Evolutionary conservation across 2,329 filamentous ascomycete species (phyloP), one percentile per base, ranked within the genome.

Genomic region (Coniochaeta sp.): DNA sequence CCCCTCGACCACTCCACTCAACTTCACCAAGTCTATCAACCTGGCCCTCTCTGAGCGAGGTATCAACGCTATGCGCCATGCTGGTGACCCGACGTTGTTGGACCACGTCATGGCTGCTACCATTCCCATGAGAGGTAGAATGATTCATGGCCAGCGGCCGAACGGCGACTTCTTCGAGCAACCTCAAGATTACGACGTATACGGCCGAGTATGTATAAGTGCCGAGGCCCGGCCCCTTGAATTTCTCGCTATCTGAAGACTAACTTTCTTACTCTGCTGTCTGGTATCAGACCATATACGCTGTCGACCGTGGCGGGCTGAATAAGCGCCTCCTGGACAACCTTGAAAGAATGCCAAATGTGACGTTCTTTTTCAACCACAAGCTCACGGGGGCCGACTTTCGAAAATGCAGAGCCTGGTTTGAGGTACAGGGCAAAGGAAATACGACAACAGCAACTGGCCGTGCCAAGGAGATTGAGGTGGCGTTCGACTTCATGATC

Each of bases 1-100:
- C 71, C 87, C 89, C 2, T 83, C 85, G 2, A 96, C 90, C 0
- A 86, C 87, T 32, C 93, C 93, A 3, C 81, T 98, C 62, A 97
- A 97, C 74, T 97, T 97, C 71, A 96, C 93, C 62, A 96, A 92
- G 73, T 98, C 95, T n/a, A 99, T 99, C 79, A 99, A 99, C 71
- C 78, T 99, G 59, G 93, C 95, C 24, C 80, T 99, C 0, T 98
- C 95, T 0, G 93, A 98, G 72, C 87, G 95, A 61, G 95, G 95
- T 34, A 93, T 98, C 72, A 90, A 95, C 72, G 90, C 93, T 24
- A 88, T 99, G 75, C 83, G 84, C 58, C 79, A 89, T 66, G 85
- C 90, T 1, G 84, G 85, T 28, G 82, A 87, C 34, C 76, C 84
- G 3, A 81, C 80, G 3, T 81, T 98, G 38, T 78, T 96, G 34